Conservation (phyloP, 352 stramenopile species). For the Phytophthora constricta region DNA sequence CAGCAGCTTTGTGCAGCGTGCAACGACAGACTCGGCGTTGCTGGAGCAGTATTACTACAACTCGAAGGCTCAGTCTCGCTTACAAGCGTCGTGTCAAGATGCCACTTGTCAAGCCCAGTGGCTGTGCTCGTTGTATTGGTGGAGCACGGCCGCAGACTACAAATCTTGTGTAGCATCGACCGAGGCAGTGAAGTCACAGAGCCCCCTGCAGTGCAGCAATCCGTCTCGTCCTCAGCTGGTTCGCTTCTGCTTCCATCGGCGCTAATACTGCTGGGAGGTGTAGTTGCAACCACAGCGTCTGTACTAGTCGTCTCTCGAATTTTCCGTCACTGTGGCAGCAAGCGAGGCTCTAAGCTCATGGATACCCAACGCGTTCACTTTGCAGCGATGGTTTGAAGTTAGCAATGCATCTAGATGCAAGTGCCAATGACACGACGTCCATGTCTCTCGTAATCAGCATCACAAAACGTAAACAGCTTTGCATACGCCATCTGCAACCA, state of each 20-base stretch:
- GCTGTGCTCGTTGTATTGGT: constrained; percentile 82
- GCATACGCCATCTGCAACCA: background rate
- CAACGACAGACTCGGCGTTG: constrained; percentile 46
- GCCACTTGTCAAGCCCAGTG: constrained; percentile 60
- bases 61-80: constrained; percentile 71
- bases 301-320: constrained; percentile 30
- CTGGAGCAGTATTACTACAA: constrained; percentile 80
- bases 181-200: constrained; percentile 16
- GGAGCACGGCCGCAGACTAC: constrained; percentile 67
- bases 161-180: constrained; percentile 44
- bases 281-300: constrained; percentile 15
- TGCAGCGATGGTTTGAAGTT: constrained; percentile 23
- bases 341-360: constrained; percentile 27
- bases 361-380: constrained; percentile 35
- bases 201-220: constrained; percentile 8
- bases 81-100: constrained; percentile 41
- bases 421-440: background rate
- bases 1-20: constrained; percentile 45
- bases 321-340: constrained; percentile 26
- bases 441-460: no score
- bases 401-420: background rate
- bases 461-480: background rate
- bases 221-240: constrained; percentile 18
- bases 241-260: constrained; percentile 23
- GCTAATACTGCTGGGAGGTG: constrained; percentile 23